Evolutionary conservation across 441 rosid genomes (phyloP), one percentile per base, ranked within the genome.

Genomic region (Euphorbia celastroides): DNA sequence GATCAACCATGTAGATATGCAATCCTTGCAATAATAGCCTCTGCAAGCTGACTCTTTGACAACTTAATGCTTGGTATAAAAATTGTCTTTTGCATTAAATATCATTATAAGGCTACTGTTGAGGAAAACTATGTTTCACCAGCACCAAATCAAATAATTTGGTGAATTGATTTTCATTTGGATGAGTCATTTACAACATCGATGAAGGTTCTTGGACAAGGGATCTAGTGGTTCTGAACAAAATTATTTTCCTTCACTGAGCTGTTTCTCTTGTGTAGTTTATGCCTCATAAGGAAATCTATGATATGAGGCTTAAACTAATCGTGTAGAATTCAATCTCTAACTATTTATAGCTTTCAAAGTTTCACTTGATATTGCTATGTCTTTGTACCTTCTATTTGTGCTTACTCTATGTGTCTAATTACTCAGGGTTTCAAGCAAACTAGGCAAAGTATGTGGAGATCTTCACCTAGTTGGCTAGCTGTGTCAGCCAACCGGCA

Each of bases 401-500:
- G 34, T 23, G 41, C 46, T 30, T 57, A 42, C 9, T 0, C 32
- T 66, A 16, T 3, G 41, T 27, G 41, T 12, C 41, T 42, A 70
- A 23, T 55, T 48, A 44, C 70, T 27, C 77, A 93, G 98, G 98
- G 98, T 75, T 84, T 88, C 52, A 93, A 87, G 85, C 65, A 86
- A 66, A 81, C 96, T 17, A 93, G 81, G 75, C 92, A 81, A 83
- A 93, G 98, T 72, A 74, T 62, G 81, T 83, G 94, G 96, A 90
- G 94, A 72, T 83, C 90, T 57, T 75, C 76, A 62, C 88, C 64
- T 62, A 74, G 74, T 59, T 93, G 98, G 98, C 90, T 65, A 75
- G 97, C 96, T 72, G 88, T 90, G 77, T 90, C 97, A 67, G 86
- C 94, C 65, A 83, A 82, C 66, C 83, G 93, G 62, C 85, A 87